Evolutionary conservation across 257 asterid species (phyloP).

Genomic region (Nicotiana noctiflora): DNA sequence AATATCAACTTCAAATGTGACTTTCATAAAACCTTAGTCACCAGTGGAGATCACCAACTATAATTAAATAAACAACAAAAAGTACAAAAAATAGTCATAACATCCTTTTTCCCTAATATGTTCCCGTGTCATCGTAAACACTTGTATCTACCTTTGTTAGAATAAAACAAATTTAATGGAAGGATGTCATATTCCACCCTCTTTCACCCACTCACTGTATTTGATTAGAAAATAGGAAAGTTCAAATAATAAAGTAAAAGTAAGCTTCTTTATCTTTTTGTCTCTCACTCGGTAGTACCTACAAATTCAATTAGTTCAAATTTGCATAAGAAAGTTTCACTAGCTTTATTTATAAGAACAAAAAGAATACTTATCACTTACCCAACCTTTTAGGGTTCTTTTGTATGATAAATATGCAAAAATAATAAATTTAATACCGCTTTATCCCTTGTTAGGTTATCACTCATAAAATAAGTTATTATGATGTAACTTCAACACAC

Average conservation of each 20-base stretch:
- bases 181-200: conserved; percentile 23
- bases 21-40: neutral
- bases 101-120: conserved; percentile 23
- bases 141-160: conserved; percentile 17
- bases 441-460: too few species aligned
- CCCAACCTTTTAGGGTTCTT: rapidly evolving
- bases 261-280: neutral
- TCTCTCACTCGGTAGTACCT: too few species aligned
- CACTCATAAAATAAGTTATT: too few species aligned
- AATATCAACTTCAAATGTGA: neutral
- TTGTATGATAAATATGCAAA: too few species aligned
- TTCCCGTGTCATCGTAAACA: conserved; percentile 31
- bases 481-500: too few species aligned
- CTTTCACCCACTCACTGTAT: conserved; percentile 15
- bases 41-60: conserved; percentile 3
- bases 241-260: neutral
- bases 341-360: too few species aligned
- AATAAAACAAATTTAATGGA: conserved; percentile 15
- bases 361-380: too few species aligned
- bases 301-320: too few species aligned
- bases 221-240: neutral
- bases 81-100: neutral
- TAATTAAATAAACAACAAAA: neutral
- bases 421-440: too few species aligned
- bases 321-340: too few species aligned